phyloP scores from a whole-genome alignment of 257 asterid genomes.

The Scutellaria galericulata region DNA sequence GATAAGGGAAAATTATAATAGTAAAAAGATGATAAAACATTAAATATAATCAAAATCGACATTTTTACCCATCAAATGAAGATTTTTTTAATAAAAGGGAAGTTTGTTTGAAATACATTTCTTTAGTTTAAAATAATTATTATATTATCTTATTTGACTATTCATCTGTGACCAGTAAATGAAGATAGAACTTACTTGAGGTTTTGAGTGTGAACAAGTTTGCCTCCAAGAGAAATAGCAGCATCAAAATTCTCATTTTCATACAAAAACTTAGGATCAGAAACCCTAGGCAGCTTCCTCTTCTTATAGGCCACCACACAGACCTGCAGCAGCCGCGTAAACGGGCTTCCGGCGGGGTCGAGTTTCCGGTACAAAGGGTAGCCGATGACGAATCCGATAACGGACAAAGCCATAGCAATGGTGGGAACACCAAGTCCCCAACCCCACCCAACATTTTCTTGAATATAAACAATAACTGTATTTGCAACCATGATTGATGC shows the following conservation, averaged over 20 bases:
- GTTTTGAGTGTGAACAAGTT: slow-evolving; percentile 64
- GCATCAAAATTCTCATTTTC: slow-evolving; percentile 74
- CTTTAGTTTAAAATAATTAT: too few relatives aligned
- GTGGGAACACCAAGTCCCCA: slow-evolving; percentile 87
- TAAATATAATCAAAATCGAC: too few relatives aligned
- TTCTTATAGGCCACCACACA: slow-evolving; percentile 77
- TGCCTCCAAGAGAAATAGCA: slow-evolving; percentile 72
- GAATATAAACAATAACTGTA: slow-evolving; percentile 78
- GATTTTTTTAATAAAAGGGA: too few relatives aligned
- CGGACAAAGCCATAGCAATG: slow-evolving; percentile 71
- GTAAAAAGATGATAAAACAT: too few relatives aligned
- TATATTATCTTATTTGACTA: too few relatives aligned
- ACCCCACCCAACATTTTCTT: slow-evolving; percentile 89
- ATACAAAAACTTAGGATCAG: slow-evolving; percentile 50
- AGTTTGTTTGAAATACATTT: too few relatives aligned
- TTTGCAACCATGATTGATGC: slow-evolving; percentile 77
- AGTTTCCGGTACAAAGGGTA: slow-evolving; percentile 75
- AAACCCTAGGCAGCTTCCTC: slow-evolving; percentile 53
- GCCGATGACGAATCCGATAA: slow-evolving; percentile 62
- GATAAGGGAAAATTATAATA: too few relatives aligned
- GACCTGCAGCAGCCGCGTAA: slow-evolving; percentile 84
- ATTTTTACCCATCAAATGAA: too few relatives aligned
- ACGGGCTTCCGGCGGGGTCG: slow-evolving; percentile 93
- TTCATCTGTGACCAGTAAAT: too few relatives aligned
- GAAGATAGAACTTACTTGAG: slow-evolving; percentile 54